phyloP scores from a whole-genome alignment of 2,329 filamentous ascomycete species.

The Cladosporium sp. region DNA sequence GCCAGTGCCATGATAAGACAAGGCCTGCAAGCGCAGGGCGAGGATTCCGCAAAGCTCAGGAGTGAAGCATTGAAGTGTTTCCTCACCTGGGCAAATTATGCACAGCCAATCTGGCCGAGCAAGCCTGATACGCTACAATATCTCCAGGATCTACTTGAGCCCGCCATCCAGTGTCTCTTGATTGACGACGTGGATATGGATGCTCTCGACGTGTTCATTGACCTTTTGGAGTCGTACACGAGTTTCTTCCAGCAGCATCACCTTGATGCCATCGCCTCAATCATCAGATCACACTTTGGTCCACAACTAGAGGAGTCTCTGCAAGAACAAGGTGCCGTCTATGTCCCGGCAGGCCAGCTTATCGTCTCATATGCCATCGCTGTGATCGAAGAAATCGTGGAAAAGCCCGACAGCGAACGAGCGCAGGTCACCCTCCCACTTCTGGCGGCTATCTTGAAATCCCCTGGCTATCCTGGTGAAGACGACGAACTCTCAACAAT shows the following conservation, averaged over 20 bases:
- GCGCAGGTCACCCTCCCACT: slow-evolving; percentile 10
- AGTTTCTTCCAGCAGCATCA: slow-evolving; percentile 59
- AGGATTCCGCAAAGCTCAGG: slow-evolving; percentile 12
- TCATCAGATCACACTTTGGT: slow-evolving; percentile 60
- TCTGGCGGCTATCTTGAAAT: slow-evolving; percentile 54
- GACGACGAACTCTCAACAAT: slow-evolving; percentile 73
- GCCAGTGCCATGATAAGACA: slow-evolving; percentile 4
- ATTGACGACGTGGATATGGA: slow-evolving; percentile 56
- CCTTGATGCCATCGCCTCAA: slow-evolving; percentile 52
- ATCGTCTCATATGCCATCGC: slow-evolving; percentile 67
- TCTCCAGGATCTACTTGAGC: slow-evolving; percentile 57
- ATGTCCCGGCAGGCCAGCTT: slow-evolving; percentile 61
- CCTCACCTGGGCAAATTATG: slow-evolving; percentile 66
- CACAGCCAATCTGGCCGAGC: slow-evolving; percentile 59
- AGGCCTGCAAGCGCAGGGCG: slow-evolving; percentile 3
- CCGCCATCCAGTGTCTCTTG: slow-evolving; percentile 58
- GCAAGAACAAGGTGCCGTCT: slow-evolving; percentile 51
- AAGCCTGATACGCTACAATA: slow-evolving; percentile 55
- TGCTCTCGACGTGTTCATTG: slow-evolving; percentile 60
- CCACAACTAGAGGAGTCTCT: slow-evolving; percentile 18
- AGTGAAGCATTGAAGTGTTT: slow-evolving; percentile 33
- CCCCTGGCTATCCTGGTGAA: slow-evolving; percentile 62
- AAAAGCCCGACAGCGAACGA: slow-evolving; percentile 50
- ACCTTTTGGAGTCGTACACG: slow-evolving; percentile 62
- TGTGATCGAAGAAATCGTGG: slow-evolving; percentile 57